phyloP scores from a whole-genome alignment of 78 protist genomes.

The Bodo saltans region DNA sequence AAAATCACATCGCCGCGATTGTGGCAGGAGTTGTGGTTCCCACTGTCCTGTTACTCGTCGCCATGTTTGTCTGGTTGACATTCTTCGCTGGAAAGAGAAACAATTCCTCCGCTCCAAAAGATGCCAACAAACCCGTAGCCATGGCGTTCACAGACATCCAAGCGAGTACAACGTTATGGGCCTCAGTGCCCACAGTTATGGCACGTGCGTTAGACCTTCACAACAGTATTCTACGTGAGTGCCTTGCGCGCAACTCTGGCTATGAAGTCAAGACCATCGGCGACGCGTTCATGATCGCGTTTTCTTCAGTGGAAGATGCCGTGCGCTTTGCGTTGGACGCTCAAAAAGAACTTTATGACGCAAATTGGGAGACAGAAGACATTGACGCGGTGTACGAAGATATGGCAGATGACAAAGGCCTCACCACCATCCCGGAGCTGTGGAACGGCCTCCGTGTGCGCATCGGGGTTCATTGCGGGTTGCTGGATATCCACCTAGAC shows the following conservation, averaged over 20 bases:
- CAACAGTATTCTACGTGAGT: slow-evolving; percentile 17
- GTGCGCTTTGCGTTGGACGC: background rate
- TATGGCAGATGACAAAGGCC: background rate
- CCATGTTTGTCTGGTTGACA: too few relatives aligned
- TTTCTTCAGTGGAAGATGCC: background rate
- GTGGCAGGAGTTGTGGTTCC: too few relatives aligned
- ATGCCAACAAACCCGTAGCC: too few relatives aligned
- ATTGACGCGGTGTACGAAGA: background rate
- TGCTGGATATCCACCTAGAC: background rate
- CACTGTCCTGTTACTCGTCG: too few relatives aligned
- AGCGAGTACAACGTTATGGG: slow-evolving; percentile 18
- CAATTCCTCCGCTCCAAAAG: too few relatives aligned
- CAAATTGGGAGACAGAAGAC: slow-evolving; percentile 34
- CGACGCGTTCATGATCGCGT: slow-evolving; percentile 42
- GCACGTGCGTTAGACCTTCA: background rate
- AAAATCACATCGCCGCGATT: too few relatives aligned
- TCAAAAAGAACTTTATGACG: slow-evolving; percentile 18
- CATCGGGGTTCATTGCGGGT: slow-evolving; percentile 19
- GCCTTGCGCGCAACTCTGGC: background rate
- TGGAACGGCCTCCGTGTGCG: slow-evolving; percentile 40
- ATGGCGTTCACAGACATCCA: slow-evolving; percentile 41
- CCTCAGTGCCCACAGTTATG: slow-evolving; percentile 1
- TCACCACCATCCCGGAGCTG: background rate
- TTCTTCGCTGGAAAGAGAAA: too few relatives aligned
- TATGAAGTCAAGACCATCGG: slow-evolving; percentile 43